Percentiles rank a stretch among this genome's conserved stretches.
phyloP scores from a whole-genome alignment of 176 grass and related monocot species.

The Hyparrhenia diplandra region DNA sequence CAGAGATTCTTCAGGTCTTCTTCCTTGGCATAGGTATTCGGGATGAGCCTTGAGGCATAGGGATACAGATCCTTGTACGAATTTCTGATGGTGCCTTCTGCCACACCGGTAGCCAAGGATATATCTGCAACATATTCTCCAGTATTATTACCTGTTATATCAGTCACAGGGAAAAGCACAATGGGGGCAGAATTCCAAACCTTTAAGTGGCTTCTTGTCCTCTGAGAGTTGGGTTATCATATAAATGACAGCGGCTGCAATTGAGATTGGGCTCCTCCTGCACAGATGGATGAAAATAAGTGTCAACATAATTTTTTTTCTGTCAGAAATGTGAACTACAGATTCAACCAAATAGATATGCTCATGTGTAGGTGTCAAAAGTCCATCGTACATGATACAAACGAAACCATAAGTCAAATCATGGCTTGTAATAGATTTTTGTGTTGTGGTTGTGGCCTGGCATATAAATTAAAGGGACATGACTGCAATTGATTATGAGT shows the following conservation, averaged over 20 bases:
- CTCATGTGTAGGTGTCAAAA: background rate
- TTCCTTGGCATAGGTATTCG: constrained; percentile 71
- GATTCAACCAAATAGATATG: constrained; percentile 9
- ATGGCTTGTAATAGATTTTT: background rate
- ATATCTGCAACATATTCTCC: constrained; percentile 49
- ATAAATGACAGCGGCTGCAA: constrained; percentile 90
- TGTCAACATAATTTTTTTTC: constrained; percentile 1
- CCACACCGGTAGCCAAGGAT: constrained; percentile 82
- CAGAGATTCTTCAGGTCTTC: constrained; percentile 91
- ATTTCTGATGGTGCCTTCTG: constrained; percentile 93
- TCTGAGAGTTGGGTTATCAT: constrained; percentile 96
- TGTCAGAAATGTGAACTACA: background rate
- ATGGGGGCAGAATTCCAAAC: constrained; percentile 15
- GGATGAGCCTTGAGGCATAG: constrained; percentile 75
- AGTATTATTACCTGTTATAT: background rate
- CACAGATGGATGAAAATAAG: constrained; percentile 7
- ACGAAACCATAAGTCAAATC: background rate
- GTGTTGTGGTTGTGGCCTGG: background rate
- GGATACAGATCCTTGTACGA: constrained; percentile 88
- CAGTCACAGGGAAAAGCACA: background rate
- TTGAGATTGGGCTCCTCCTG: constrained; percentile 91
- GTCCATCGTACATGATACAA: background rate
- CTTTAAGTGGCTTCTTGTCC: constrained; percentile 92
- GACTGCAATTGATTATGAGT: background rate
- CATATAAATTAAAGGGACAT: background rate